A percentile compares a stretch with the other conserved stretches of the same genome.
These are phyloP conservation scores for Phytopythium aichiense DNA, from an alignment of 352 stramenopile genomes.

Conservation along the genomic window DNA sequence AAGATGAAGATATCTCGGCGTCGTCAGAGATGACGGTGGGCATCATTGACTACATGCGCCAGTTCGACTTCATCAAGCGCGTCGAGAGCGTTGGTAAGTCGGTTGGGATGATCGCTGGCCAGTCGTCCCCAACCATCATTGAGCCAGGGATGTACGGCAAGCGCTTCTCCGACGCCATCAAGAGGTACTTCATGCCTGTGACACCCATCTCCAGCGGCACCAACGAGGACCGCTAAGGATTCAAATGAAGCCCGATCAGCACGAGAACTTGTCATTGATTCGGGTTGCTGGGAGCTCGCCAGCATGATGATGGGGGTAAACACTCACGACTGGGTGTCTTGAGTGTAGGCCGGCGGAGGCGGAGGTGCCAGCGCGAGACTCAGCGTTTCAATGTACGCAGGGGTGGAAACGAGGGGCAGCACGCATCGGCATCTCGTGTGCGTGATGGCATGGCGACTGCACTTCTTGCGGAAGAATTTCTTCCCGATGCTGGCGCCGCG, in stretches of 20 bases:
- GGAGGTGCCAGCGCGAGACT: constrained; percentile 28
- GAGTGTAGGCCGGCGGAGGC: constrained; percentile 5
- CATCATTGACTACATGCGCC: constrained; percentile 99
- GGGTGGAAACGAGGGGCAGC: constrained; percentile 43
- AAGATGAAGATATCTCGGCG: constrained; percentile 15
- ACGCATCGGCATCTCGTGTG: constrained; percentile 66
- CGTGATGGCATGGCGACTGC: constrained; percentile 35
- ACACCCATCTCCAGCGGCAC: constrained; percentile 64
- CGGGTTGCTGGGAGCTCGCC: background rate
- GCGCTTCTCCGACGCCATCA: constrained; percentile 94
- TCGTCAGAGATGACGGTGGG: constrained; percentile 91
- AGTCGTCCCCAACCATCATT: constrained; percentile 97
- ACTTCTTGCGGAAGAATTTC: constrained; percentile 52
- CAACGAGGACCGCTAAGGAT: constrained; percentile 33
- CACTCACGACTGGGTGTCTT: background rate
- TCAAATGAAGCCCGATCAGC: background rate
- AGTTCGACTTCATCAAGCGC: constrained; percentile 99
- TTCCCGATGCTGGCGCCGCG: constrained; percentile 52
- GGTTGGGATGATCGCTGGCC: constrained; percentile 97
- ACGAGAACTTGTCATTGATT: background rate
- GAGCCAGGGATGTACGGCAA: constrained; percentile 96
- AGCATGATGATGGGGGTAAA: background rate
- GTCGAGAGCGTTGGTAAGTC: constrained; percentile 98
- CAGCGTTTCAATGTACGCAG: constrained; percentile 53
- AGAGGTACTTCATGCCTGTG: constrained; percentile 97